Conservation (phyloP, 805 yeast genomes). For the Zygoascus flipseniorum region DNA sequence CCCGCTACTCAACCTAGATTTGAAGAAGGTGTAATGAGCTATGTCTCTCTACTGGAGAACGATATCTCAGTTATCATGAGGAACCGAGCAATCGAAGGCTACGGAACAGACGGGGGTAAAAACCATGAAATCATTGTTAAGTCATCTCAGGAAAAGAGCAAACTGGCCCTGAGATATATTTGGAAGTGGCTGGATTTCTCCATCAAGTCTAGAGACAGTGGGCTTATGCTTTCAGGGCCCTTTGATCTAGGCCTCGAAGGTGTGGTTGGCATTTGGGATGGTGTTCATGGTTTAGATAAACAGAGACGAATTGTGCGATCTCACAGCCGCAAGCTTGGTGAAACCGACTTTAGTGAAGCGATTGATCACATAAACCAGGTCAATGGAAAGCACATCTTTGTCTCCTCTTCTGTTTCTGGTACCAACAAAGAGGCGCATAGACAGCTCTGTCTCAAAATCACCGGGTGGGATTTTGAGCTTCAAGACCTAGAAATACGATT, state of each 20-base stretch:
- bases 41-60: slow-evolving; percentile 42
- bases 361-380: slow-evolving; percentile 44
- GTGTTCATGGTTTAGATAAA: slow-evolving; percentile 16
- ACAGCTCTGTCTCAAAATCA: slow-evolving; percentile 67
- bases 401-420: slow-evolving; percentile 18
- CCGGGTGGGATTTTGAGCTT: slow-evolving; percentile 84
- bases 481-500: slow-evolving; percentile 67
- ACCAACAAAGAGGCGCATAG: slow-evolving; percentile 56
- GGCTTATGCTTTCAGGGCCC: slow-evolving; percentile 58
- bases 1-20: slow-evolving; percentile 1
- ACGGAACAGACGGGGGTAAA: slow-evolving; percentile 56
- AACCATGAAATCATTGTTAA: slow-evolving; percentile 44
- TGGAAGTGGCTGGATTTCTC: slow-evolving; percentile 91
- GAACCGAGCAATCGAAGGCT: slow-evolving; percentile 62
- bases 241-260: slow-evolving; percentile 84
- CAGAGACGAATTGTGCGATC: slow-evolving; percentile 7
- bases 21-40: slow-evolving; percentile 13
- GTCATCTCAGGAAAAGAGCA: slow-evolving; percentile 37
- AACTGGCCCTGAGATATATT: slow-evolving; percentile 57
- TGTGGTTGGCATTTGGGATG: slow-evolving; percentile 84
- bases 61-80: slow-evolving; percentile 72
- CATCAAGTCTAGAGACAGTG: slow-evolving; percentile 50
- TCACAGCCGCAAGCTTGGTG: slow-evolving; percentile 21
- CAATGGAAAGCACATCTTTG: slow-evolving; percentile 31
- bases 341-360: slow-evolving; percentile 40